Base-by-base conservation (phyloP, 441 rosid genomes). In the Flueggea neowawraea region DNA sequence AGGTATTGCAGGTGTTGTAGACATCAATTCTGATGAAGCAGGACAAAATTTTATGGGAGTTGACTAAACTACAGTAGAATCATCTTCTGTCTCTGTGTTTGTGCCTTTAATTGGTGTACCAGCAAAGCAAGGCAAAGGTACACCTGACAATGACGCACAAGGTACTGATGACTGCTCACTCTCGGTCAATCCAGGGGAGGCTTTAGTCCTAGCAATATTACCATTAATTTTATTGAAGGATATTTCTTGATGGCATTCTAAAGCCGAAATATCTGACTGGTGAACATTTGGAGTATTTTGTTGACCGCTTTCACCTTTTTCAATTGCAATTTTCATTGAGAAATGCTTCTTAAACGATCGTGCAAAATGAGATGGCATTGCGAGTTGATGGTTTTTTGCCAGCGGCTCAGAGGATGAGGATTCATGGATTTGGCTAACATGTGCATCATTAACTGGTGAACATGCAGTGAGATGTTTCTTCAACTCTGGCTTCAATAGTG, bases 351-450 rank as follows among this genome's bases (percentile, higher is more conserved):
- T 66, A 72, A 78, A 85, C 15, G 80, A 66, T 48, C 10, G 60
- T 52, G 88, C 58, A 41, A 80, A 51, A 72, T 72, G 87, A 63
- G 88, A 82, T 48, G 84, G 79, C 45, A n/a, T 71, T 4, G 43
- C 75, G 22, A 84, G 71, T 57, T 56, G 75, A 64, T 70, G 68
- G n/a, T 52, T 60, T 53, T 51, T 61, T 62, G 45, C 47, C 16
- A 47, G 53, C 17, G 74, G 61, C 52, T 67, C 52, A 36, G 60
- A 12, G 57, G 44, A 47, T 17, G 54, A 56, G 15, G 14, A 16
- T 13, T 54, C 53, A 36, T 31, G 28, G 15, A 43, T 17, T 16
- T 48, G 54, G 49, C 22, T 63, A 57, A 14, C 58, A 33, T 52
- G 59, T 50, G 75, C 14, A 57, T 55, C 43, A 17, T 32, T 70